Base-by-base conservation (phyloP, 768 basidiomycete genomes). In the Hypholoma fasciculare region DNA sequence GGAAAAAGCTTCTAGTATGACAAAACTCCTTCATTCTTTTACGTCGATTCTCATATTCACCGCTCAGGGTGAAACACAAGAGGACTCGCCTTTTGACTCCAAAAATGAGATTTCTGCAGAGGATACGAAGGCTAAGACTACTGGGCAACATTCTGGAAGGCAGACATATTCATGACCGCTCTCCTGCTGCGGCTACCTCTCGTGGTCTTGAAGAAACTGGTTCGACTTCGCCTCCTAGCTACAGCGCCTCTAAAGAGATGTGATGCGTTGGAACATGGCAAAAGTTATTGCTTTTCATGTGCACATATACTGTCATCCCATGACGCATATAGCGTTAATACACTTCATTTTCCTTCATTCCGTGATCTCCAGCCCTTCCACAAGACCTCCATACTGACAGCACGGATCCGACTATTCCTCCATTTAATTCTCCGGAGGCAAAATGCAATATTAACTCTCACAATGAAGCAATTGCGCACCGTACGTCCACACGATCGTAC, bases 1-100 rank as follows among this genome's bases (percentile, higher is more conserved):
- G 62, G 27, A 74, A 64, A 55, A 67, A 74, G 39, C 50, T 66
- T 19, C 63, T 72, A 64, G 23, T 66, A 73, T 7, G 63, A 26
- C 30, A 34, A 34, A 34, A 34, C 6, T 6, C 30, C 30, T 34
- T 7, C 6, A 9, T 7, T 34, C 30, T 7, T 40, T 34, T 7
- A 4, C 23, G 57, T 46, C 39, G 8, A 36, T n/a, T 37, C 20
- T 7, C 38, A 27, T 47, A 13, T 37, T 34, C 19, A 17, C 17
- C 1, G 30, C 5, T 27, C 20, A 48, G 61, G 57, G 19, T 19
- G 40, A 43, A 42, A 7, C 16, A 13, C 49, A 57, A 6, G 16
- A 34, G 7, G 44, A 46, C 30, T 34, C 30, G 30, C 30, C 30
- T 1, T 34, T 34, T 34, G 30, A 34, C 6, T 34, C 30, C 6